phyloP scores from a whole-genome alignment of 2,329 filamentous ascomycete genomes.

The Pleoardoris graminearum region DNA sequence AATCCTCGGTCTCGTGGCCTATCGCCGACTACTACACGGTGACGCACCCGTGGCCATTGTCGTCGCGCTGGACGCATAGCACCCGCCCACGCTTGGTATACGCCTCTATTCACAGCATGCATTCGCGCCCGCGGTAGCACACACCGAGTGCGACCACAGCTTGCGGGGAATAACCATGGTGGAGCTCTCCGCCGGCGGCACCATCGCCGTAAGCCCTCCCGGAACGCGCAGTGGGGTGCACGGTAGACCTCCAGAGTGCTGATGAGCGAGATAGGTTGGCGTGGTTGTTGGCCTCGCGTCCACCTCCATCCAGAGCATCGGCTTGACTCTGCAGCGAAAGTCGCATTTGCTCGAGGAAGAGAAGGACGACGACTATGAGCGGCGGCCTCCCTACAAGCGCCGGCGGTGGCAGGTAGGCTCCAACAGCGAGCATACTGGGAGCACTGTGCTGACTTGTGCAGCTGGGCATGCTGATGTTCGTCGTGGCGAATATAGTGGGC shows the following conservation, averaged over 20 bases:
- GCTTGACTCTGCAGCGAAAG: conserved; percentile 94
- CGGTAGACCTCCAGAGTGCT: conserved; percentile 8
- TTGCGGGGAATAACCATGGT: conserved; percentile 37
- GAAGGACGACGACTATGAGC: conserved; percentile 75
- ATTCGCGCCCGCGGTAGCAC: conserved; percentile 35
- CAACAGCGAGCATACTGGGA: not conserved
- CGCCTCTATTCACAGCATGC: conserved; percentile 30
- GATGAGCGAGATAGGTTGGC: conserved; percentile 66
- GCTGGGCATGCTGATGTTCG: conserved; percentile 94
- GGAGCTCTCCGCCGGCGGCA: conserved; percentile 47
- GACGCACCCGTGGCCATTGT: conserved; percentile 24
- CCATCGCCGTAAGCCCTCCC: conserved; percentile 45
- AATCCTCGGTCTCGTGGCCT: conserved; percentile 32
- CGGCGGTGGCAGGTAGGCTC: conserved; percentile 78
- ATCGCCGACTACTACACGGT: conserved; percentile 29
- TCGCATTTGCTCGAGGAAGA: conserved; percentile 98
- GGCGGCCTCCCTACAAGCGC: conserved; percentile 84
- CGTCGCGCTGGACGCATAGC: conserved; percentile 13
- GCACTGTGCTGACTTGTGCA: conserved; percentile 31
- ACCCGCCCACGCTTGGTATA: conserved; percentile 1
- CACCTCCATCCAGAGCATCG: conserved; percentile 91
- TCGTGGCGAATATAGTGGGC: conserved; percentile 89
- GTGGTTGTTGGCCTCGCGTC: conserved; percentile 91
- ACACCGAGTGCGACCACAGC: conserved; percentile 23
- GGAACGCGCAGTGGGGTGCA: not conserved